phyloP scores from a whole-genome alignment of 805 yeast species.

The Lipomyces mesembrius region DNA sequence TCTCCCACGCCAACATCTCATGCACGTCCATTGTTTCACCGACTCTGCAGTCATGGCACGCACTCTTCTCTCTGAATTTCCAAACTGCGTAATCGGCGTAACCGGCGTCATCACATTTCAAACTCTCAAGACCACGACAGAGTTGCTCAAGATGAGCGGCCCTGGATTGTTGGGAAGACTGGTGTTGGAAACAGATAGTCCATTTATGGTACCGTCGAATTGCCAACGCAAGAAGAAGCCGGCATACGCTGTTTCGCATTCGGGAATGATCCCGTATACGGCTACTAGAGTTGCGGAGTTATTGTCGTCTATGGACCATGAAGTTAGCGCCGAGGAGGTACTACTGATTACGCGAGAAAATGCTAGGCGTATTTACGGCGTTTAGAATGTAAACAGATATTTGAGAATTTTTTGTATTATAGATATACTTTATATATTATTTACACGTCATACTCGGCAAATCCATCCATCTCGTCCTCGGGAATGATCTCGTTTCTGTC shows the following conservation, averaged over 20 bases:
- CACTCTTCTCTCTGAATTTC: slow-evolving; percentile 19
- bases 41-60: slow-evolving; percentile 29
- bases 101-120: slow-evolving; percentile 33
- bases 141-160: slow-evolving; percentile 22
- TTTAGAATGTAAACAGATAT: slow-evolving; percentile 5
- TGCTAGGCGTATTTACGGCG: slow-evolving; percentile 22
- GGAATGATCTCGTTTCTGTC: slow-evolving; percentile 12
- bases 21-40: slow-evolving; percentile 34
- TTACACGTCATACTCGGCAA: slow-evolving; percentile 9
- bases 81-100: slow-evolving; percentile 32
- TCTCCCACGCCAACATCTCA: slow-evolving; percentile 20
- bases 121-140: slow-evolving; percentile 28
- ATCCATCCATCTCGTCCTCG: slow-evolving; percentile 17
- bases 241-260: slow-evolving; percentile 27
- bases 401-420: not conserved
- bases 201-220: slow-evolving; percentile 30
- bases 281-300: slow-evolving; percentile 28
- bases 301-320: slow-evolving; percentile 10
- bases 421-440: not conserved
- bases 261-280: slow-evolving; percentile 34
- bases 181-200: slow-evolving; percentile 33
- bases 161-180: slow-evolving; percentile 13
- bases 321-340: slow-evolving; percentile 17
- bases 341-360: slow-evolving; percentile 22
- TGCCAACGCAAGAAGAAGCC: slow-evolving; percentile 12